Conservation (phyloP, 2,329 filamentous ascomycete genomes). For the Phialophora chinensis region DNA sequence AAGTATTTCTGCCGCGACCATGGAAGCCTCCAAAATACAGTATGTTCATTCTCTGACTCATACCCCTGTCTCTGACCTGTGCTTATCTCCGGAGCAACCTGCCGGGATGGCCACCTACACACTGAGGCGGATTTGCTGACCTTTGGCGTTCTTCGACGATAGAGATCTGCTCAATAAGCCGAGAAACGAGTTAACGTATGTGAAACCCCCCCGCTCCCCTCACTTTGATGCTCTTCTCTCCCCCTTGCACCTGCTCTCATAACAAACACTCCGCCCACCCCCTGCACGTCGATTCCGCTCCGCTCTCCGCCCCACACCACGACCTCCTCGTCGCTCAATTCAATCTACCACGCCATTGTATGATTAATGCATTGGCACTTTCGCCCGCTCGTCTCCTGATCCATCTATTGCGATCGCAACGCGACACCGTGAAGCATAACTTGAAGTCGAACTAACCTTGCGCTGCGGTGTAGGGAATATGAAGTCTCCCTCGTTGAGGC, state of each 20-base stretch:
- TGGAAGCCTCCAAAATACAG: slow-evolving; percentile 73
- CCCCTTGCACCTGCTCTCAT: slow-evolving; percentile 19
- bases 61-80: slow-evolving; percentile 24
- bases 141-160: slow-evolving; percentile 34
- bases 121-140: slow-evolving; percentile 25
- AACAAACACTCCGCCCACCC: slow-evolving; percentile 29
- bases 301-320: slow-evolving; percentile 30
- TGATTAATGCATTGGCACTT: slow-evolving; percentile 10
- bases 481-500: slow-evolving; percentile 83
- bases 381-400: slow-evolving; percentile 7
- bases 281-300: slow-evolving; percentile 37
- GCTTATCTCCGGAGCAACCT: slow-evolving; percentile 26
- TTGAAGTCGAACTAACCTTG: slow-evolving; percentile 16
- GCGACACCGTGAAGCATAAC: neutral
- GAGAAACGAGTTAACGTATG: slow-evolving; percentile 88
- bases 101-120: slow-evolving; percentile 15
- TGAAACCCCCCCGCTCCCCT: slow-evolving; percentile 40
- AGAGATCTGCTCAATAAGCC: slow-evolving; percentile 90
- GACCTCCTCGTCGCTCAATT: neutral
- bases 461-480: slow-evolving; percentile 70
- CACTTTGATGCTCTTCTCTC: slow-evolving; percentile 23
- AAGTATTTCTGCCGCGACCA: slow-evolving; percentile 47
- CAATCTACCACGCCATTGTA: neutral
- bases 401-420: neutral
- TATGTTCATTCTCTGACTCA: slow-evolving; percentile 51